Evolutionary conservation across 768 basidiomycete genomes (phyloP).

Genomic region (Floccularia luteovirens): DNA sequence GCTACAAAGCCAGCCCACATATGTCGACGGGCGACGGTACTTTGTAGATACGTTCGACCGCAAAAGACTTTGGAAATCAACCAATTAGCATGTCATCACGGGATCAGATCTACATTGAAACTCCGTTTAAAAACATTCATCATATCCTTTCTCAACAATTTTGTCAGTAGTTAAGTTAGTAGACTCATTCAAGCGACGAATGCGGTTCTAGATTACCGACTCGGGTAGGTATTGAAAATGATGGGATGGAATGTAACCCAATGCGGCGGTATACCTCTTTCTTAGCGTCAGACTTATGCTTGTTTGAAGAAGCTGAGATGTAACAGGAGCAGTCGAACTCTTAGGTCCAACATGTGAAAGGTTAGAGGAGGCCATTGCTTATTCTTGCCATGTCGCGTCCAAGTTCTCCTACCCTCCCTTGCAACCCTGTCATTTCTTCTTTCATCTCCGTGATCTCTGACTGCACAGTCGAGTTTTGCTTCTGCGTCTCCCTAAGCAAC

Average conservation of each 20-base stretch:
- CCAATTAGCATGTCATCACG: no score
- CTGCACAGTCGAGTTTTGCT: no score
- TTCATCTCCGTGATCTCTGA: conserved; percentile 50
- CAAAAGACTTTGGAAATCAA: no score
- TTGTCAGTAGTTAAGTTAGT: no score
- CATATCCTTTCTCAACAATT: no score
- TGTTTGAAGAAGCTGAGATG: conserved; percentile 36
- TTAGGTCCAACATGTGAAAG: conserved; percentile 46
- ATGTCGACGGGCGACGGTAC: background rate
- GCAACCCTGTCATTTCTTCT: conserved; percentile 66
- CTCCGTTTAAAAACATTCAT: no score
- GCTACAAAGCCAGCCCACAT: conserved; percentile 2
- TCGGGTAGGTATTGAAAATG: no score
- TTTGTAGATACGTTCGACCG: background rate
- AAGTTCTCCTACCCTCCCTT: conserved; percentile 65
- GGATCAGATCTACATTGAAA: no score
- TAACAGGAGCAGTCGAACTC: conserved; percentile 34
- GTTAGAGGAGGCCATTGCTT: conserved; percentile 38
- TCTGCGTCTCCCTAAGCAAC: no score
- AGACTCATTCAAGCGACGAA: no score
- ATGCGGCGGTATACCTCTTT: conserved; percentile 82
- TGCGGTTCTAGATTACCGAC: no score
- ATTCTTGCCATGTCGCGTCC: conserved; percentile 78
- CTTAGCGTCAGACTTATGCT: conserved; percentile 70
- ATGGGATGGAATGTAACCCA: no score